Evolutionary conservation across 169 alveolate genomes (phyloP).

Genomic region (Plasmodium blacklocki): DNA sequence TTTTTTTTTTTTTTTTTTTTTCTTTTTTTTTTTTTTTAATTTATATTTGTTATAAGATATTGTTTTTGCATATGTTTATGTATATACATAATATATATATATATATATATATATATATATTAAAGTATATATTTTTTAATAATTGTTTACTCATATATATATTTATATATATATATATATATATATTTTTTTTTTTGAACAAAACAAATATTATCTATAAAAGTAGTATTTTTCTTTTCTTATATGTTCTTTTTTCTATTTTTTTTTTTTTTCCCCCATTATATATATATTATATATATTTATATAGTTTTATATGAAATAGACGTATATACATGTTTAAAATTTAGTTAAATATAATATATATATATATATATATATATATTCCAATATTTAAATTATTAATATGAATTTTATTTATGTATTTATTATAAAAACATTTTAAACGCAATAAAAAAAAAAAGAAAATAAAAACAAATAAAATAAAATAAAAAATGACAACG

Average conservation of each 20-base stretch:
- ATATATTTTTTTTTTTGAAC: neutral
- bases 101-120: neutral
- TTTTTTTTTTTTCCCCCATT: neutral
- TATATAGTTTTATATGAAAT: conserved; percentile 22
- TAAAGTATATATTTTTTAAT: neutral
- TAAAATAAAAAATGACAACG: too few relatives aligned
- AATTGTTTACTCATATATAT: conserved; percentile 5
- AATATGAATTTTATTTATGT: conserved; percentile 54
- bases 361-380: conserved; percentile 32
- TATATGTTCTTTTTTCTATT: neutral
- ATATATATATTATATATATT: conserved; percentile 11
- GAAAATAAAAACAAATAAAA: too few relatives aligned
- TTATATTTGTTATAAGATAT: conserved; percentile 69
- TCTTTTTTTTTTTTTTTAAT: conserved; percentile 38
- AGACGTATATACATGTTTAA: conserved; percentile 27
- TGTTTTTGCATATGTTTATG: conserved; percentile 42
- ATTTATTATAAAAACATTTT: conserved; percentile 40
- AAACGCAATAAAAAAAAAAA: conserved; percentile 12
- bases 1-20: too few relatives aligned
- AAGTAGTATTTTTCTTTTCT: neutral
- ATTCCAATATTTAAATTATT: conserved; percentile 23
- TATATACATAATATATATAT: neutral
- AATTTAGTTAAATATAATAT: conserved; percentile 15
- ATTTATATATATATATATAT: conserved; percentile 13
- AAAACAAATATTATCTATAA: neutral